phyloP scores from a whole-genome alignment of 306 rosid genomes.

The Quillaja saponaria region DNA sequence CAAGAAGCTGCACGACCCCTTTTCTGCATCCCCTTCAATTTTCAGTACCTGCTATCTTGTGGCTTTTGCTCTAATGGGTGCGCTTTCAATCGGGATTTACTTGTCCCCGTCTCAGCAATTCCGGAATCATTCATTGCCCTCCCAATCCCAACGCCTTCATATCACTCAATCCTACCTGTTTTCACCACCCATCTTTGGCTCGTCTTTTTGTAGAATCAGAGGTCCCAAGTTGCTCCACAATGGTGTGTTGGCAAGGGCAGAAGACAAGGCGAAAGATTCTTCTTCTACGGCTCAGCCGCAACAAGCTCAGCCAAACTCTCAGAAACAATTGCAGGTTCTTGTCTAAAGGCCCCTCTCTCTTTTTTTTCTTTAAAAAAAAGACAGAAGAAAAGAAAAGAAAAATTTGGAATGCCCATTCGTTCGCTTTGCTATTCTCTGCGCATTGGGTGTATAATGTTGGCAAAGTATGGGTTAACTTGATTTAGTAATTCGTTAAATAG shows the following conservation, averaged over 20 bases:
- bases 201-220: slow-evolving; percentile 39
- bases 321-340: slow-evolving; percentile 54
- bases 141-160: slow-evolving; percentile 24
- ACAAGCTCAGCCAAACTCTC: slow-evolving; percentile 50
- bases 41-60: neutral
- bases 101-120: slow-evolving; percentile 38
- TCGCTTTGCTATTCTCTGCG: slow-evolving; percentile 10
- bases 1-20: too few species aligned
- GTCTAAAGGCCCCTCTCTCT: too few species aligned
- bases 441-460: slow-evolving; percentile 24
- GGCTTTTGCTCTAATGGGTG: slow-evolving; percentile 45
- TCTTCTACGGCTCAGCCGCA: slow-evolving; percentile 47
- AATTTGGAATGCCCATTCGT: slow-evolving; percentile 25
- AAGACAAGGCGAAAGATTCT: slow-evolving; percentile 58
- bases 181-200: slow-evolving; percentile 39
- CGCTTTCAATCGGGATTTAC: slow-evolving; percentile 57
- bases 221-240: slow-evolving; percentile 47
- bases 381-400: too few species aligned
- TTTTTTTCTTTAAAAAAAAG: neutral
- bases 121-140: slow-evolving; percentile 30
- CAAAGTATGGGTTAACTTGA: slow-evolving; percentile 19
- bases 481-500: neutral
- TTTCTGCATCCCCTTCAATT: neutral
- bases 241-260: slow-evolving; percentile 66
- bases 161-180: slow-evolving; percentile 34